phyloP scores from a whole-genome alignment of 2,329 filamentous ascomycete species.

The Xylariaceae sp. region DNA sequence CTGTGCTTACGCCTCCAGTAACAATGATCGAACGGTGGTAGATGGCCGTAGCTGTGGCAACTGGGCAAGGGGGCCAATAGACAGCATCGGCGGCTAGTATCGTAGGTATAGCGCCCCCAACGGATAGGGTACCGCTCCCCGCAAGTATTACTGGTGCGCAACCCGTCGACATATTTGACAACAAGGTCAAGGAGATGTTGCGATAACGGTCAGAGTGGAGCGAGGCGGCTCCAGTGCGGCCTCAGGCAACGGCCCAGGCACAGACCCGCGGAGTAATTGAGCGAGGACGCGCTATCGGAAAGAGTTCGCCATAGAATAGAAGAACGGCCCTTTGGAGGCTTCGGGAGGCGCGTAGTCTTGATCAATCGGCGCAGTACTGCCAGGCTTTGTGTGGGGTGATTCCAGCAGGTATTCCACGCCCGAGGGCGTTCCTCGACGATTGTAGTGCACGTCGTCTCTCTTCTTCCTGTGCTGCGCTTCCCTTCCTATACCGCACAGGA shows the following conservation, averaged over 20 bases:
- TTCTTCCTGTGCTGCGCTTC: background rate
- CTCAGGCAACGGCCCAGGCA: constrained; percentile 30
- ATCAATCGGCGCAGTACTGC: constrained; percentile 15
- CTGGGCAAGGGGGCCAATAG: constrained; percentile 52
- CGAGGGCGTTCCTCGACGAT: background rate
- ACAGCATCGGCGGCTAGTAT: constrained; percentile 57
- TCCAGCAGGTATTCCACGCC: background rate
- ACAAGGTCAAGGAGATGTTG: constrained; percentile 23
- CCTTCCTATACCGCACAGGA: background rate
- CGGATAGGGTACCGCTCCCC: constrained; percentile 44
- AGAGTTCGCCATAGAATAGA: constrained; percentile 35
- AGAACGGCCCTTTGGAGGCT: constrained; percentile 23
- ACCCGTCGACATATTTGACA: constrained; percentile 24
- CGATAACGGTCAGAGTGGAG: constrained; percentile 28
- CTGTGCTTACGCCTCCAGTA: constrained; percentile 39
- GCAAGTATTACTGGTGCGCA: constrained; percentile 44
- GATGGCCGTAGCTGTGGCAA: constrained; percentile 38
- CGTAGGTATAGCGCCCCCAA: constrained; percentile 51
- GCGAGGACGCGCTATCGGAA: constrained; percentile 27
- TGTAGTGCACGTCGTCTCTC: background rate
- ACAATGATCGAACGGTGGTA: constrained; percentile 40
- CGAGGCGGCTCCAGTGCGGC: constrained; percentile 24
- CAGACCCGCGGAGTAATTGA: constrained; percentile 23
- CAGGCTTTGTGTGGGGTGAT: background rate
- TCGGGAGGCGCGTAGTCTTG: constrained; percentile 14